Base-by-base conservation (phyloP, 441 rosid genomes). In the Metrosideros polymorpha region DNA sequence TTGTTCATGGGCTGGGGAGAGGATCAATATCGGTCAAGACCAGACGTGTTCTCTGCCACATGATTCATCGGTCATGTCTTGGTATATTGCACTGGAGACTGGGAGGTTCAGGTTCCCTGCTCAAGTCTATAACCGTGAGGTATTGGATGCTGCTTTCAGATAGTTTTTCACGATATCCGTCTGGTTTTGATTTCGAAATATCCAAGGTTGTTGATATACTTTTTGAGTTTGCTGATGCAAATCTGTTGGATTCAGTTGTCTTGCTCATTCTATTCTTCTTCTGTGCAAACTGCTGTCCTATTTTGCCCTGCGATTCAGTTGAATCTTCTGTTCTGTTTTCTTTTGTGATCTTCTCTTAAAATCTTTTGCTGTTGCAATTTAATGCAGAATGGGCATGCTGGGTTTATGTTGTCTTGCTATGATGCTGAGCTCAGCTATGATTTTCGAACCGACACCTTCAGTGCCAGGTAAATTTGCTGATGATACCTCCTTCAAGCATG, bases 81-180 rank as follows among this genome's bases (percentile, higher is more conserved):
- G 95, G 93, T 97, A 93, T 90, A 94, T 95, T 84, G 96, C 98
- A 50, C 96, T 97, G 61, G 98, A 96, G 90, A 92, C 93, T 30
- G 99, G 98, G 86, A 90, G 90, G 82, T 94, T 94, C 87, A 91
- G 97, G 95, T 97, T 97, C 91, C 99, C 99, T 53, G 98, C 99
- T 89, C 99, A 97, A 90, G 98, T 96, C 88, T 97, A 92, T 87
- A 97, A 97, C 87, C 96, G 99, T 2, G 98, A 96, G 99, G 99
- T 97, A 92, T 55, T 43, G n/a, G 47, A 71, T 39, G 25, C 77
- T 32, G 43, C 77, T 32, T 63, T 32, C 4, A 2, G 18, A 63
- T 71, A 35, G 17, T n/a, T 57, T 57, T 57, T n/a, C 63, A 30
- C 2, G 39, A 30, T 15, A 18, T 30, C 32, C 39, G 22, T 61